Conservation (phyloP, 176 grass and related monocot species). For the Neostapfia colusana region DNA sequence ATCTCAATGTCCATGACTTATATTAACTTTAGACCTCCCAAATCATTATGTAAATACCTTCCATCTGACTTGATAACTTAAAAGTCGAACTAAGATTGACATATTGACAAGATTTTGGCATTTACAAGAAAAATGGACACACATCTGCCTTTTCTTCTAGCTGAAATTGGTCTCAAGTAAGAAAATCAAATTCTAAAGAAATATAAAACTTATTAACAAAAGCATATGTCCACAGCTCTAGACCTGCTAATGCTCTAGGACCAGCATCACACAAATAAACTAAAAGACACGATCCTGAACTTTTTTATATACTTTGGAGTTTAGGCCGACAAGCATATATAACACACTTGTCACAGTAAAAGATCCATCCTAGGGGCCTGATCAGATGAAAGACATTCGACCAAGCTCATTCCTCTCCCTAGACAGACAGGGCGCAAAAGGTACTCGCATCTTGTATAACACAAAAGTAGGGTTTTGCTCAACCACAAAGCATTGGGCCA, state of each 20-base stretch:
- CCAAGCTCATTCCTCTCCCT: background rate
- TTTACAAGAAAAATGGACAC: background rate
- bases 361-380: background rate
- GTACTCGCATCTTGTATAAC: background rate
- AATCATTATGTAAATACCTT: background rate
- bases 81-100: background rate
- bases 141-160: background rate
- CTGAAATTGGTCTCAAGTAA: background rate
- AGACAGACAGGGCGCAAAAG: background rate
- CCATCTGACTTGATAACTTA: background rate
- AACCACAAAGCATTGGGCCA: no score
- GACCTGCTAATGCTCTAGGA: no score
- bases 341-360: background rate
- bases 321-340: background rate
- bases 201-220: no score
- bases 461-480: background rate
- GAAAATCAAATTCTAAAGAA: background rate
- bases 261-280: no score
- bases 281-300: no score
- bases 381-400: background rate
- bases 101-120: no score
- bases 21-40: background rate
- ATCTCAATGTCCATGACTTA: conserved; percentile 14
- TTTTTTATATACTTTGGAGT: no score
- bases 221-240: no score